Conservation (phyloP, 306 rosid genomes). For the Sindora glabra region DNA sequence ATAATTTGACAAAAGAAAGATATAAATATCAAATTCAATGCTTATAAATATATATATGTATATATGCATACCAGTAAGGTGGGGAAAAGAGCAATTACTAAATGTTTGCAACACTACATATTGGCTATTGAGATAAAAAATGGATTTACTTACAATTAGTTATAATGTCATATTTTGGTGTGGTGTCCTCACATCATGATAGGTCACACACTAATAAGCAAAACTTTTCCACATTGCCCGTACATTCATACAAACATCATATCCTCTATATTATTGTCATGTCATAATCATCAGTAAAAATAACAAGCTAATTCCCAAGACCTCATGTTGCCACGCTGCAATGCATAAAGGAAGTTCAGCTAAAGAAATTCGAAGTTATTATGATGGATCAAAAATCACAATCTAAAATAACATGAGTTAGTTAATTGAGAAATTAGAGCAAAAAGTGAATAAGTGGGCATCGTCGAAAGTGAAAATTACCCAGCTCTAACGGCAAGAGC, state of each 20-base stretch:
- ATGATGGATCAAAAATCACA: neutral
- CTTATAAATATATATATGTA: neutral
- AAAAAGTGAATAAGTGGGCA: neutral
- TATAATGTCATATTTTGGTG: neutral
- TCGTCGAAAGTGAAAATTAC: conserved; percentile 25
- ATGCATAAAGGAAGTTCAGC: neutral
- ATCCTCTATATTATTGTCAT: neutral
- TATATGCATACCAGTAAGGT: neutral
- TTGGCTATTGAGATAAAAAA: no score
- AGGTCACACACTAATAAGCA: neutral
- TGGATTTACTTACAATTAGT: neutral
- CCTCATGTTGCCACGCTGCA: neutral
- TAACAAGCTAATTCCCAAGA: neutral
- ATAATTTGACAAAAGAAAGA: neutral
- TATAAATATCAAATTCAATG: neutral
- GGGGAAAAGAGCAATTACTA: neutral
- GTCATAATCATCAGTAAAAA: neutral
- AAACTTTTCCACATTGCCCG: neutral
- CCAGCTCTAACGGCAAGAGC: conserved; percentile 86
- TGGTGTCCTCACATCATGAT: neutral
- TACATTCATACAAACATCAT: neutral
- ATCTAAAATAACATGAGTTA: neutral
- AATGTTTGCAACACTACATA: no score
- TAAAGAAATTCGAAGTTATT: neutral
- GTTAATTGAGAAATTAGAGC: neutral